These are phyloP conservation scores for Zygosaccharomyces pseudorouxii DNA, from an alignment of 805 yeast species.

Conservation along the genomic window DNA sequence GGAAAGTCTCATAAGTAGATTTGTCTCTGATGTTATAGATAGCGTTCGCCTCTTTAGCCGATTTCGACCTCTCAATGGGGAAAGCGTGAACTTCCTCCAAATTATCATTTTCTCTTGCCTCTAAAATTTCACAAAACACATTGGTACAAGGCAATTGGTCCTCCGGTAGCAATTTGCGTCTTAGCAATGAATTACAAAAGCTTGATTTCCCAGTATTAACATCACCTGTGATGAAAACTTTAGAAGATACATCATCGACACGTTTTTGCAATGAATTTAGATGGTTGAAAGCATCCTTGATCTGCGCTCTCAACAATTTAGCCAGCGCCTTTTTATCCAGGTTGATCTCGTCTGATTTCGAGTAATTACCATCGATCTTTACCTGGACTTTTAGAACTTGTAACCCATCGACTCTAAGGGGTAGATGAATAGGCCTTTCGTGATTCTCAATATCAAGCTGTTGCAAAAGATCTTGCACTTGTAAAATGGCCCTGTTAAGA, in stretches of 20 bases:
- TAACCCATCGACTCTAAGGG: constrained; percentile 39
- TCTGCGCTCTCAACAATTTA: constrained; percentile 61
- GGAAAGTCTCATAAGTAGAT: constrained; percentile 55
- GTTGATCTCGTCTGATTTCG: constrained; percentile 39
- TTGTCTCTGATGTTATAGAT: constrained; percentile 46
- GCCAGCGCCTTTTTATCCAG: constrained; percentile 69
- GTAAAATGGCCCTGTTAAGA: constrained; percentile 56
- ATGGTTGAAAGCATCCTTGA: constrained; percentile 62
- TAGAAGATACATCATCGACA: constrained; percentile 85
- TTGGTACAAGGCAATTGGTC: constrained; percentile 98
- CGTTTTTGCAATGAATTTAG: constrained; percentile 69
- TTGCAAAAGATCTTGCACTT: constrained; percentile 46
- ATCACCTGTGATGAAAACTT: constrained; percentile 95
- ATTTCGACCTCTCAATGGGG: constrained; percentile 42
- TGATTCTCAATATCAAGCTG: constrained; percentile 54
- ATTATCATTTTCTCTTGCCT: constrained; percentile 68
- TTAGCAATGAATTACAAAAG: constrained; percentile 83
- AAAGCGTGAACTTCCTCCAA: constrained; percentile 94
- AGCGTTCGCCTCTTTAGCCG: constrained; percentile 27
- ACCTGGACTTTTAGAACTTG: constrained; percentile 26
- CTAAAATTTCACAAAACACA: constrained; percentile 91
- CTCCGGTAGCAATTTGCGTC: constrained; percentile 77
- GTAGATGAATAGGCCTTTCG: constrained; percentile 58
- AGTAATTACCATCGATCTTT: constrained; percentile 26
- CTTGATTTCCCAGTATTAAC: constrained; percentile 95